Conservation (phyloP, 2,329 filamentous ascomycete species). For the Verticillium nonalfalfae region DNA sequence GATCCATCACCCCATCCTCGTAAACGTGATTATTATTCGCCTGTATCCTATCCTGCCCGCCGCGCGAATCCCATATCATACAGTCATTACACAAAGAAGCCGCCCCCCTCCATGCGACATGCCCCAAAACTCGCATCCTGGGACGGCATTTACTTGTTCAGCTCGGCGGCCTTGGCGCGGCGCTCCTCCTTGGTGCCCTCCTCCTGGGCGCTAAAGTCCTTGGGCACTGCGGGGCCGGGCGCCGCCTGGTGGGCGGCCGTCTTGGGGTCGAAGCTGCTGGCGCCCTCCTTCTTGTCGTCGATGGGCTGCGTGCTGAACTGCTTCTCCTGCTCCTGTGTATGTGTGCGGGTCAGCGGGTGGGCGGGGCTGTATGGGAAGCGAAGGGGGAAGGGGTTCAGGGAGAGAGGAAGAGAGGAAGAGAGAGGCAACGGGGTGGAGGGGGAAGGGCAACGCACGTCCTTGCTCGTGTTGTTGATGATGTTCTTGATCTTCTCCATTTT, state of each 20-base stretch:
- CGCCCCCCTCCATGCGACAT: neutral
- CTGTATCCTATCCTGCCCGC: no score
- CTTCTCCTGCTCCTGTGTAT: constrained; percentile 27
- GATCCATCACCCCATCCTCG: no score
- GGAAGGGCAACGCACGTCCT: constrained; percentile 8
- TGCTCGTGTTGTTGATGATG: constrained; percentile 11
- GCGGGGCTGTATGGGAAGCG: neutral
- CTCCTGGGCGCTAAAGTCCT: constrained; percentile 43
- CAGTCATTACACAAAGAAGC: neutral
- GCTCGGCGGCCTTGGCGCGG: constrained; percentile 53
- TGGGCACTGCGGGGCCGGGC: constrained; percentile 50
- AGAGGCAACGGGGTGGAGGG: no score
- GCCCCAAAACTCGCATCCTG: no score
- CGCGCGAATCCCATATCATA: no score
- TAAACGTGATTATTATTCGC: no score
- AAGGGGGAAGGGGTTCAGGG: neutral
- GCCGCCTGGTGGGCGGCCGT: constrained; percentile 47
- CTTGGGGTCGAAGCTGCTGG: constrained; percentile 29
- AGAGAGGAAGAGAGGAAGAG: no score
- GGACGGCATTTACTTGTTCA: constrained; percentile 47
- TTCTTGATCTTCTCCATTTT: constrained; percentile 13
- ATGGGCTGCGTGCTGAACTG: constrained; percentile 39
- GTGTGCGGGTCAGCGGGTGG: constrained; percentile 1
- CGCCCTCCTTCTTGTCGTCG: constrained; percentile 24
- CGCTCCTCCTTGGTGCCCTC: constrained; percentile 66